These are phyloP conservation scores for Fusarium graminum DNA, from an alignment of 2,329 filamentous ascomycete genomes.

Conservation along the genomic window DNA sequence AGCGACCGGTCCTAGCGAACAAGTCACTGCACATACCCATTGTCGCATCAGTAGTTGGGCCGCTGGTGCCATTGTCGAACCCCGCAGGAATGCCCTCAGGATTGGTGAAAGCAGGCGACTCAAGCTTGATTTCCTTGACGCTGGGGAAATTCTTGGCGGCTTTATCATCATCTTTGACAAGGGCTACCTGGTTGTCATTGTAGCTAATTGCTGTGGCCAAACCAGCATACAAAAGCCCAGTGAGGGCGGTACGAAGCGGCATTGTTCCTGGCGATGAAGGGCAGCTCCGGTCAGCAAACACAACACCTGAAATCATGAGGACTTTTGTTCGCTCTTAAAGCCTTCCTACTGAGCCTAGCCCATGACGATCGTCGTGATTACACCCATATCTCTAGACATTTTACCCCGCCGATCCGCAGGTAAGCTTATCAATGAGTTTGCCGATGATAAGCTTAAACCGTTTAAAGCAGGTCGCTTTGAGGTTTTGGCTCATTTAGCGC, in stretches of 20 bases:
- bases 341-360: neutral
- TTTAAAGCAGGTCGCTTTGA: slow-evolving; percentile 33
- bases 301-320: neutral
- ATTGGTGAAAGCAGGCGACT: slow-evolving; percentile 47
- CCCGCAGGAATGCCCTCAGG: slow-evolving; percentile 41
- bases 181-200: slow-evolving; percentile 45
- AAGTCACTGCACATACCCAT: slow-evolving; percentile 4
- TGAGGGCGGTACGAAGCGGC: slow-evolving; percentile 11
- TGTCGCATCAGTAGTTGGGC: slow-evolving; percentile 44
- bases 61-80: slow-evolving; percentile 49
- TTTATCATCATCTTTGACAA: slow-evolving; percentile 41
- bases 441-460: slow-evolving; percentile 33
- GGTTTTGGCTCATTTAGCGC: slow-evolving; percentile 8
- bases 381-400: neutral
- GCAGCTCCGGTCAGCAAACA: neutral
- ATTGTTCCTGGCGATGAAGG: slow-evolving; percentile 9
- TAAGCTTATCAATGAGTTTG: slow-evolving; percentile 26
- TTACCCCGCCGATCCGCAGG: slow-evolving; percentile 27
- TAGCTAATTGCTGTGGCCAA: slow-evolving; percentile 44
- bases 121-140: slow-evolving; percentile 39
- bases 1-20: neutral
- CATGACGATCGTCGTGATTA: neutral
- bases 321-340: slow-evolving; percentile 18
- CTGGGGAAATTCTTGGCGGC: slow-evolving; percentile 46
- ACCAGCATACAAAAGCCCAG: slow-evolving; percentile 37